Evolutionary conservation across 1,284 basidiomycete species (phyloP), one percentile per base, ranked within the genome.

Genomic region (Trametes sp.): DNA sequence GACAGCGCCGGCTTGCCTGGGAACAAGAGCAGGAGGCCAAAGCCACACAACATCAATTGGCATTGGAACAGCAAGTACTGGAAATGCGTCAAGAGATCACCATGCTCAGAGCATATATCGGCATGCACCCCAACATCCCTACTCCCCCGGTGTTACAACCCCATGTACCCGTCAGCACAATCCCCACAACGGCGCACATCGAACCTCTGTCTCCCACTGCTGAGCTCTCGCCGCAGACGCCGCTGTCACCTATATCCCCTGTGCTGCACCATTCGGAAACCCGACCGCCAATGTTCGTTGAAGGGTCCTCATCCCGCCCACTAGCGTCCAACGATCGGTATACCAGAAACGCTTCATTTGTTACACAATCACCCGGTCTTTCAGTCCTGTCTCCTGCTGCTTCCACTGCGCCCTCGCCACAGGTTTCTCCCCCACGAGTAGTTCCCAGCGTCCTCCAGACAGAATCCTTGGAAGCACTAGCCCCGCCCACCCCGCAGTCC

Each of bases 1-100:
- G 80, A 48, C 81, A 78, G 64, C 81, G 89, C 23, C 78, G 88
- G 55, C 54, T 82, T 13, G 81, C 79, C 45, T 92, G 90, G 89
- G 90, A 91, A 69, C 79, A 82, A 65, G 86, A 88, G 57, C 87
- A 89, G 65, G 90, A 91, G 73, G 80, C 80, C 11, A 88, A 80
- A 69, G 81, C 79, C 62, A 68, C 75, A 16, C 82, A 85, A 63
- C 75, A 80, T 42, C 84, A 88, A 61, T 82, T 81, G 29, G 86
- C 88, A 70, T 81, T 86, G 77, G 86, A 90, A 70, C 78, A 79
- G 24, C 81, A 82, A 54, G 77, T 91, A 62, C 67, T 78, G 2
- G 83, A 84, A 62, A 82, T 91, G 81, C 82, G 81, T 26, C 80
- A 84, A 64, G 86, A 92, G 70, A 78, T 92, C 56, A 71, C 78